Evolutionary conservation across 108 stramenopile species (phyloP).

Genomic region (Nitzschia inconspicua): DNA sequence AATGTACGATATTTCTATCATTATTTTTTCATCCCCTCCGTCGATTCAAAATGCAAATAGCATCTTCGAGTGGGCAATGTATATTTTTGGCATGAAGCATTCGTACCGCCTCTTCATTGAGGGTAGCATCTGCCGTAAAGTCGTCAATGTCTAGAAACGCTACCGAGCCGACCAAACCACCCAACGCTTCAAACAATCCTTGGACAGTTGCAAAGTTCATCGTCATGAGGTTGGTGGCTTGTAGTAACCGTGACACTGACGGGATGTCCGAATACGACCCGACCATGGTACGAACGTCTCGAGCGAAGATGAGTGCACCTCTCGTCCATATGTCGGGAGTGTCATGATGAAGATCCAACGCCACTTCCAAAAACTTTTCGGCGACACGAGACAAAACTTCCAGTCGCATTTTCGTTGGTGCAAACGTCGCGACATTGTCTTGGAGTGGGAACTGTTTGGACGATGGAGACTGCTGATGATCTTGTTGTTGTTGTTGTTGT

Average conservation of each 20-base stretch:
- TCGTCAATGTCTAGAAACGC: conserved; percentile 35
- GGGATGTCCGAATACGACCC: conserved; percentile 26
- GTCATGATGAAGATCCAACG: conserved; percentile 64
- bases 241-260: conserved; percentile 40
- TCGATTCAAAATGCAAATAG: conserved; percentile 72
- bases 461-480: conserved; percentile 4
- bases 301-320: conserved; percentile 42
- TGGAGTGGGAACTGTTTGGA: not conserved
- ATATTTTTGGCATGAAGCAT: conserved; percentile 76
- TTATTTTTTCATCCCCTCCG: conserved; percentile 27
- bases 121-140: conserved; percentile 52
- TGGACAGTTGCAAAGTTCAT: conserved; percentile 26
- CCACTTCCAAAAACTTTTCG: conserved; percentile 67
- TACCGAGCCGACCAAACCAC: conserved; percentile 38
- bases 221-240: conserved; percentile 48
- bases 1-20: no score
- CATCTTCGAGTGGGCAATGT: conserved; percentile 54
- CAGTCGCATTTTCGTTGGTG: conserved; percentile 26
- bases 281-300: conserved; percentile 30
- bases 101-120: conserved; percentile 54
- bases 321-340: conserved; percentile 50
- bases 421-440: conserved; percentile 17
- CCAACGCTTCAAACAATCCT: conserved; percentile 40
- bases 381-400: conserved; percentile 34
- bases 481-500: not conserved